A percentile compares a stretch with the other conserved stretches of the same genome.
phyloP scores from a whole-genome alignment of 768 basidiomycete genomes.

The Zangia roseola region DNA sequence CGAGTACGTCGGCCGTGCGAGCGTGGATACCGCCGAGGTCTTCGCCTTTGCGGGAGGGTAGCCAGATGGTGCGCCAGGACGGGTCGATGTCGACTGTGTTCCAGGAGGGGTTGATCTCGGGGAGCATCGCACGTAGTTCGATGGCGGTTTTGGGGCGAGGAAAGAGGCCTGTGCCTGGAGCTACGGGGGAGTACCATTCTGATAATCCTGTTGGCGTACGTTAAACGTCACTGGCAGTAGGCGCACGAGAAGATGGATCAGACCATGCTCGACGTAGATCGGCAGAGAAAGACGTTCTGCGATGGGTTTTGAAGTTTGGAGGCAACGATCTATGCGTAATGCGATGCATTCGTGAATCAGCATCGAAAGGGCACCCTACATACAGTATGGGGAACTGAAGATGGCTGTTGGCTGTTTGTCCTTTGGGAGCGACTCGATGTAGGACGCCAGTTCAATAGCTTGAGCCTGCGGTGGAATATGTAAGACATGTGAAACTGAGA shows the following conservation, averaged over 20 bases:
- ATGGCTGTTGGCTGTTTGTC: constrained; percentile 72
- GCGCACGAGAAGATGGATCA: constrained; percentile 10
- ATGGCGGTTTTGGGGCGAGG: constrained; percentile 65
- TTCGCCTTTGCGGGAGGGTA: constrained; percentile 74
- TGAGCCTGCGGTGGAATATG: constrained; percentile 46
- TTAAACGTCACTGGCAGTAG: not conserved
- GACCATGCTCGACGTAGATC: constrained; percentile 79
- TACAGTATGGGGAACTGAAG: constrained; percentile 85
- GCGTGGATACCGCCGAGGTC: constrained; percentile 59
- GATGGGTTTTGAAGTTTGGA: constrained; percentile 72
- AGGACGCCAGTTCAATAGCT: constrained; percentile 67
- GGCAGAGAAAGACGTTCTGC: constrained; percentile 63
- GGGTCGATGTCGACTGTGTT: constrained; percentile 59
- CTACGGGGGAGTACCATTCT: constrained; percentile 79
- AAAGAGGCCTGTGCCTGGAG: constrained; percentile 66
- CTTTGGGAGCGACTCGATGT: constrained; percentile 63
- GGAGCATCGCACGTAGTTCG: constrained; percentile 50
- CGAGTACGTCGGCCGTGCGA: constrained; percentile 53
- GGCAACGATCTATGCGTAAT: constrained; percentile 65
- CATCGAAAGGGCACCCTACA: constrained; percentile 13
- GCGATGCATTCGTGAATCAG: not conserved
- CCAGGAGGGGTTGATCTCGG: constrained; percentile 65
- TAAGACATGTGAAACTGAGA: not conserved
- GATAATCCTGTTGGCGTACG: constrained; percentile 47
- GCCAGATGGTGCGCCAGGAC: constrained; percentile 63